These are phyloP conservation scores for Fraxinus anomala DNA, from an alignment of 257 asterid genomes.

Conservation along the genomic window DNA sequence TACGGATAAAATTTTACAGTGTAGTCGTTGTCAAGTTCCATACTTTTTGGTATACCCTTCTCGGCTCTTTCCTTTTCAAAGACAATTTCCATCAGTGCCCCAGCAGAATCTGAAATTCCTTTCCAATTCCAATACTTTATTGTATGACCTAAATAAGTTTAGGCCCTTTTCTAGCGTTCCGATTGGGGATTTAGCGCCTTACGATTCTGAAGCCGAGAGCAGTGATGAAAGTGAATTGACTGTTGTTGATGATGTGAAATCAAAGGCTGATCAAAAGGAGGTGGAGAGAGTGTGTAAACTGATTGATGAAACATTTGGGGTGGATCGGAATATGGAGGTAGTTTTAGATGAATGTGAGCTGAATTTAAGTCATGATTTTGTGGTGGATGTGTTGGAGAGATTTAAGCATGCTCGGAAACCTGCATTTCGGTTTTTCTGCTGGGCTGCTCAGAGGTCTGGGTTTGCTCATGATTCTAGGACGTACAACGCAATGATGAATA, in stretches of 20 bases:
- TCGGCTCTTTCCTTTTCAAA: conserved; percentile 59
- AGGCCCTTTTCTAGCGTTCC: conserved; percentile 42
- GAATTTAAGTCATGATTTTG: conserved; percentile 64
- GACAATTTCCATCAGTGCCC: conserved; percentile 49
- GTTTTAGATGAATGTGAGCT: conserved; percentile 74
- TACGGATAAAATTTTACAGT: conserved; percentile 46
- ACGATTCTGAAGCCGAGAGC: conserved; percentile 49
- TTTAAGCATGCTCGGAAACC: conserved; percentile 87
- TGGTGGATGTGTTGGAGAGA: conserved; percentile 67
- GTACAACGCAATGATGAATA: conserved; percentile 62
- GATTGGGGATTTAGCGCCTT: conserved; percentile 30
- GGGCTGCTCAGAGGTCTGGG: conserved; percentile 66
- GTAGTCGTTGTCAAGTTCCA: conserved; percentile 68
- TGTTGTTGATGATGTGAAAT: conserved; percentile 28
- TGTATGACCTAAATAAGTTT: conserved; percentile 20
- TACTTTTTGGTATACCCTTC: conserved; percentile 77
- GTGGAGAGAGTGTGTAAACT: conserved; percentile 71
- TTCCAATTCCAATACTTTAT: conserved; percentile 11
- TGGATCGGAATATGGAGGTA: conserved; percentile 90
- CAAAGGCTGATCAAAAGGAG: conserved; percentile 53
- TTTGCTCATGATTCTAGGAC: conserved; percentile 68
- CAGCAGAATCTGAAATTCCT: background rate
- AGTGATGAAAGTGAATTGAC: conserved; percentile 32
- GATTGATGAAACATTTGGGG: conserved; percentile 71
- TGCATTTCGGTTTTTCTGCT: conserved; percentile 78